Conservation (phyloP, 1,139 yeast genomes). For the Geotrichum phurueaensis region DNA sequence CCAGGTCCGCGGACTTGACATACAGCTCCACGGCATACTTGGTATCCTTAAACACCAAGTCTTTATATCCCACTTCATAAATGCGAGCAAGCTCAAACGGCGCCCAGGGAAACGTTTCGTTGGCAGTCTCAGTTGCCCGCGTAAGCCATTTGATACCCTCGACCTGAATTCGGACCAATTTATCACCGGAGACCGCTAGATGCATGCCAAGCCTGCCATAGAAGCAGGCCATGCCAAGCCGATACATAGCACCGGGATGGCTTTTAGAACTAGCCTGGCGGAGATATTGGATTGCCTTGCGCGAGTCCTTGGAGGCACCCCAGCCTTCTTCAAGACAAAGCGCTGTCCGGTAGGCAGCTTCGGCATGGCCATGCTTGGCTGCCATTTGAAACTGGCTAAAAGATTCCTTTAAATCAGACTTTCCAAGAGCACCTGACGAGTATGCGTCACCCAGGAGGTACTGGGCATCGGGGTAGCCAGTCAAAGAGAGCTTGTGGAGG, state of each 20-base stretch:
- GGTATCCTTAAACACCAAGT: slow-evolving; percentile 75
- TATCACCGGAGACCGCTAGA: slow-evolving; percentile 6
- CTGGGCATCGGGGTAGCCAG: slow-evolving; percentile 86
- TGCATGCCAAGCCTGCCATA: slow-evolving; percentile 74
- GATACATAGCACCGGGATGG: slow-evolving; percentile 94
- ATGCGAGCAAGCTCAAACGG: slow-evolving; percentile 89
- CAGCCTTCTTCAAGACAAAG: slow-evolving; percentile 89
- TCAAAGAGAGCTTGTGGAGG: slow-evolving; percentile 65
- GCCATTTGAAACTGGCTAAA: slow-evolving; percentile 75
- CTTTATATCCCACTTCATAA: slow-evolving; percentile 76
- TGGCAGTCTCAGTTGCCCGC: slow-evolving; percentile 79
- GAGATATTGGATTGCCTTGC: slow-evolving; percentile 76
- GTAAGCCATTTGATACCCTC: slow-evolving; percentile 91
- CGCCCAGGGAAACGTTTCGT: slow-evolving; percentile 80
- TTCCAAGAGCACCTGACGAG: slow-evolving; percentile 80
- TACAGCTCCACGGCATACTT: slow-evolving; percentile 82
- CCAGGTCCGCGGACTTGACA: slow-evolving; percentile 84
- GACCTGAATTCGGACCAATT: slow-evolving; percentile 54
- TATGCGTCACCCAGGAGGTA: slow-evolving; percentile 87
- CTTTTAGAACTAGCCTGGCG: slow-evolving; percentile 85
- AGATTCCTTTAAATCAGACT: slow-evolving; percentile 73
- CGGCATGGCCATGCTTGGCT: slow-evolving; percentile 88
- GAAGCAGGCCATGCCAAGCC: slow-evolving; percentile 80
- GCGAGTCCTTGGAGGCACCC: slow-evolving; percentile 84
- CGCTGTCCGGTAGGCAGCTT: slow-evolving; percentile 86